These are phyloP conservation scores for Catunica adiposa DNA, from an alignment of 2,329 filamentous ascomycete species.

Conservation along the genomic window DNA sequence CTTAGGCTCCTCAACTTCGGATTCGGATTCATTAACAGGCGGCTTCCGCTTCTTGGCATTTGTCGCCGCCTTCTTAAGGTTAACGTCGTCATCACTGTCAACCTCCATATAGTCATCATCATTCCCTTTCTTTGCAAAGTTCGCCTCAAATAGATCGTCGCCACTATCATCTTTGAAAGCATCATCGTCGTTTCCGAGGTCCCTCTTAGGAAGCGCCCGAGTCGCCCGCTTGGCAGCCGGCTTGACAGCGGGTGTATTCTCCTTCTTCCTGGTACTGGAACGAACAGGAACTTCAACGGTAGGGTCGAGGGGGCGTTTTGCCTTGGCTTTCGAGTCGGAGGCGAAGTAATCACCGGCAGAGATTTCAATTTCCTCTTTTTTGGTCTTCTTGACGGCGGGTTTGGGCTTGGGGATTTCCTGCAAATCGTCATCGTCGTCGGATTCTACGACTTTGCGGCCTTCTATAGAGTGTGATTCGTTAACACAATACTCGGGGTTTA, in stretches of 20 bases:
- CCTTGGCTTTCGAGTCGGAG: slow-evolving; percentile 17
- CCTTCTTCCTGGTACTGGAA: slow-evolving; percentile 36
- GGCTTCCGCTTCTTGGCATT: slow-evolving; percentile 41
- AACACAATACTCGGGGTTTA: slow-evolving; percentile 12
- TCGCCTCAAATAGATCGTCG: slow-evolving; percentile 70
- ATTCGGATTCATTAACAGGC: slow-evolving; percentile 35
- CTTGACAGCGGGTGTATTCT: slow-evolving; percentile 18
- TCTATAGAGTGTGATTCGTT: slow-evolving; percentile 21
- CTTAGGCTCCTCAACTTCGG: slow-evolving; percentile 41
- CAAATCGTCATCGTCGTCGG: slow-evolving; percentile 52
- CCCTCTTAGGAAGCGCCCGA: neutral
- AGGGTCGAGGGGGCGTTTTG: slow-evolving; percentile 24
- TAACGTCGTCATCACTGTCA: slow-evolving; percentile 45
- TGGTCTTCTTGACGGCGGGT: slow-evolving; percentile 37
- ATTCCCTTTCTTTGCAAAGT: slow-evolving; percentile 47
- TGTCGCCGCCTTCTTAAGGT: slow-evolving; percentile 20
- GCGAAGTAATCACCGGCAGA: slow-evolving; percentile 43
- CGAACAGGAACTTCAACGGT: slow-evolving; percentile 29
- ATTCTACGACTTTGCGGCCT: slow-evolving; percentile 59
- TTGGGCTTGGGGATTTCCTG: slow-evolving; percentile 34
- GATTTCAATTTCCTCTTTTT: slow-evolving; percentile 28
- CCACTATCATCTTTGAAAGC: slow-evolving; percentile 51
- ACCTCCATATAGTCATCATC: slow-evolving; percentile 57
- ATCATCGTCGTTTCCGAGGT: slow-evolving; percentile 31
- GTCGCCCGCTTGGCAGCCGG: slow-evolving; percentile 11